phyloP scores from a whole-genome alignment of 257 asterid species.

The Solanum lignicaule region DNA sequence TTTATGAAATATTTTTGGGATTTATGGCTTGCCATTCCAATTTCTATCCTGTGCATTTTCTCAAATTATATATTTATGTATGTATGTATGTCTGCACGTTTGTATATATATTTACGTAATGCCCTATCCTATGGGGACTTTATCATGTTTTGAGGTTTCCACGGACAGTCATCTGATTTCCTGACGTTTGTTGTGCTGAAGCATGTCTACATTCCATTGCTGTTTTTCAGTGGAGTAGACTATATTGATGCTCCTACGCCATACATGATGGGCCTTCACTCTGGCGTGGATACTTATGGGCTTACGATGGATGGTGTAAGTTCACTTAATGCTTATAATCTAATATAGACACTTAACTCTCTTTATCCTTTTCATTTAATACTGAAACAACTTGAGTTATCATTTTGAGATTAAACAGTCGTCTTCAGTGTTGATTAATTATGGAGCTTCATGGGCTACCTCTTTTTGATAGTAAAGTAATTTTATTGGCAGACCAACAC shows the following conservation, averaged over 20 bases:
- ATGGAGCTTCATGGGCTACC: background rate
- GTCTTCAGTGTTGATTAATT: background rate
- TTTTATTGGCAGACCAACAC: background rate
- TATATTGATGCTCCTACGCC: constrained; percentile 99
- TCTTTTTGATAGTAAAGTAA: background rate
- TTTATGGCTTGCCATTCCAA: background rate
- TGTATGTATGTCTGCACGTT: background rate
- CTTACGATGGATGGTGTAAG: constrained; percentile 97
- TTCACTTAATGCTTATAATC: constrained; percentile 8
- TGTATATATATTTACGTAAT: background rate
- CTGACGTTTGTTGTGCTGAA: constrained; percentile 63
- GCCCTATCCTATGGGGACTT: constrained; percentile 6
- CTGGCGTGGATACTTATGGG: constrained; percentile 89
- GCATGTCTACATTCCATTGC: constrained; percentile 99
- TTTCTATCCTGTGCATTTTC: background rate
- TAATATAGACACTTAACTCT: background rate
- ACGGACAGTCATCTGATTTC: constrained; percentile 36
- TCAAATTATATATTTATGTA: background rate
- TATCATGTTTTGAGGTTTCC: constrained; percentile 15
- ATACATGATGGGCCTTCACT: constrained; percentile 99
- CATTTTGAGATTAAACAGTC: background rate
- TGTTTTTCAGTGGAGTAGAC: constrained; percentile 99
- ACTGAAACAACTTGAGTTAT: background rate
- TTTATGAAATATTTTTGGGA: background rate
- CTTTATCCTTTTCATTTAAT: background rate